Conservation (phyloP, 768 basidiomycete genomes). For the Lentinula detonsa region DNA sequence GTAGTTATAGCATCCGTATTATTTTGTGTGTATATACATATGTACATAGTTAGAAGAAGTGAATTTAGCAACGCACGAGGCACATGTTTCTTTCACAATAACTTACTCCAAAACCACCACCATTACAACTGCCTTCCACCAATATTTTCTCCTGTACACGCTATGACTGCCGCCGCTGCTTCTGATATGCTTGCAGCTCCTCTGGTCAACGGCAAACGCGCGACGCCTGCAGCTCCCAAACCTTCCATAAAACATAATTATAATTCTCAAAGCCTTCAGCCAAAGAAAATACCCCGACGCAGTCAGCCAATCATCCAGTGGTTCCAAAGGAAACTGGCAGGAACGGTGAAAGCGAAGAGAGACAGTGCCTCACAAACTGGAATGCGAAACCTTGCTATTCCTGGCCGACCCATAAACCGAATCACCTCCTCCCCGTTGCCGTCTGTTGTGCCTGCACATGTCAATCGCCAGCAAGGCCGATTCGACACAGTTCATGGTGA, state of each 20-base stretch:
- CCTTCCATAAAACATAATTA: neutral
- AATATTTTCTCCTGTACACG: neutral
- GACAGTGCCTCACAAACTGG: conserved; percentile 10
- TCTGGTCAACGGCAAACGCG: neutral
- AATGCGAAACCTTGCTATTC: conserved; percentile 24
- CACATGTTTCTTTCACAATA: neutral
- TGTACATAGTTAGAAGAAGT: neutral
- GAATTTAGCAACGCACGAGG: neutral
- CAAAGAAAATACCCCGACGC: conserved; percentile 59
- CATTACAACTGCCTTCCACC: neutral
- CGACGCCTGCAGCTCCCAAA: neutral
- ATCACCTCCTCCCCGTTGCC: conserved; percentile 40
- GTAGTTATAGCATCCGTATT: too few relatives aligned
- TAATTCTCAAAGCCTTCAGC: conserved; percentile 22
- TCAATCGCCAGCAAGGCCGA: conserved; percentile 24
- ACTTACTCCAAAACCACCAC: neutral
- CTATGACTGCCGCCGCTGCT: neutral
- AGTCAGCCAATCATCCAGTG: conserved; percentile 86
- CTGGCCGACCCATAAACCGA: conserved; percentile 31
- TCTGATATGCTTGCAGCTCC: neutral
- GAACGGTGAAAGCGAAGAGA: conserved; percentile 27
- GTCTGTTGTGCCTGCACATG: conserved; percentile 14
- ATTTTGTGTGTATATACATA: too few relatives aligned
- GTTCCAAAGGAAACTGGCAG: conserved; percentile 83
- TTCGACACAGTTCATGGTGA: conserved; percentile 24